Evolutionary conservation across 257 asterid genomes (phyloP).

Genomic region (Penstemon newberryi): DNA sequence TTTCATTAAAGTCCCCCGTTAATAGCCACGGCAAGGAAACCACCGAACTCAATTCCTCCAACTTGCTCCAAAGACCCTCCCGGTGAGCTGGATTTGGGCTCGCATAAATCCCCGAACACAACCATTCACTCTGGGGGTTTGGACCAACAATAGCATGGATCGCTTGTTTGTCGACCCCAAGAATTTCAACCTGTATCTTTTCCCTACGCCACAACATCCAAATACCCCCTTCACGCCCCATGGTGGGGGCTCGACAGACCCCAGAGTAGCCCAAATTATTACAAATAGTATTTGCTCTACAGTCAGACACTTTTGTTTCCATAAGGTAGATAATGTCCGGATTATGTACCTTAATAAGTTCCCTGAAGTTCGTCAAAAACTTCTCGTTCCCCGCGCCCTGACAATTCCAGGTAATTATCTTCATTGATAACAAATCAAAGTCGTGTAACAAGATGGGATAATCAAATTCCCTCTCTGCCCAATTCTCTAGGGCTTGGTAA

Average conservation of each 20-base stretch:
- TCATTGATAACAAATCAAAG: too few species aligned
- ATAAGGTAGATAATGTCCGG: background rate
- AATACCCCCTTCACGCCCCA: background rate
- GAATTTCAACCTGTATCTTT: background rate
- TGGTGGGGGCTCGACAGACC: background rate
- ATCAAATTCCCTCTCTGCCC: too few species aligned
- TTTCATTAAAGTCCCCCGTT: too few species aligned
- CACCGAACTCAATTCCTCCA: too few species aligned
- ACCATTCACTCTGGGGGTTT: background rate
- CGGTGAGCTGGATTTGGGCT: too few species aligned
- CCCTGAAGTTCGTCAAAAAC: background rate
- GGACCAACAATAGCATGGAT: background rate
- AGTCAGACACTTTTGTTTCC: background rate
- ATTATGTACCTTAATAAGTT: too few species aligned
- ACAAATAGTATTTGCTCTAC: background rate
- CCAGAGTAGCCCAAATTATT: background rate
- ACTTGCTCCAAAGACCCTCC: too few species aligned
- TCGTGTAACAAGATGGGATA: too few species aligned
- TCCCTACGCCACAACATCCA: background rate
- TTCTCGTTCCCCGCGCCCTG: background rate
- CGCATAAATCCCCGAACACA: too few species aligned
- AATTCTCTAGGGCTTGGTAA: too few species aligned
- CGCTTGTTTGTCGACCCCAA: background rate
- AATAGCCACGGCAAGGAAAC: too few species aligned
- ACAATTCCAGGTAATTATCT: background rate